Evolutionary conservation across 345 rosid species (phyloP).

Genomic region (rapeseed (Brassica napus)): DNA sequence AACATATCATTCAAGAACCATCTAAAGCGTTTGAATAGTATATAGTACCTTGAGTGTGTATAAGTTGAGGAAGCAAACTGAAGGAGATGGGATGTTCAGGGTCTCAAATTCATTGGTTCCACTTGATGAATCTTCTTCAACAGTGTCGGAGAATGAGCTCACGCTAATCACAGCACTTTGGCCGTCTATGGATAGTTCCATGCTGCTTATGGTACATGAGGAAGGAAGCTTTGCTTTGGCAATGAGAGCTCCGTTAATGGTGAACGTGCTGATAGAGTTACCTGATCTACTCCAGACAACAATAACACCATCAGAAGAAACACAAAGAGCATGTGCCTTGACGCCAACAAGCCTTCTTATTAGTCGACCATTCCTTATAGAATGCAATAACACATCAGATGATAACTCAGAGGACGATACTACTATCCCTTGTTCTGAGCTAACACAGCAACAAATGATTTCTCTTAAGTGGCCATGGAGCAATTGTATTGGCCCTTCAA

Average conservation of each 20-base stretch:
- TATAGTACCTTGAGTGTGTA: constrained; percentile 70
- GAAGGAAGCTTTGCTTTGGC: constrained; percentile 65
- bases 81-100: constrained; percentile 59
- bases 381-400: constrained; percentile 77
- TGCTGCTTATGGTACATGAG: constrained; percentile 67
- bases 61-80: constrained; percentile 79
- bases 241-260: constrained; percentile 68
- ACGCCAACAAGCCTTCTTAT: constrained; percentile 72
- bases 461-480: constrained; percentile 81
- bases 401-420: constrained; percentile 65
- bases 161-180: constrained; percentile 66
- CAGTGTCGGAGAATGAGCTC: constrained; percentile 44
- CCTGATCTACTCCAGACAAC: constrained; percentile 68
- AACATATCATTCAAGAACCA: neutral
- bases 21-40: neutral
- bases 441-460: constrained; percentile 70
- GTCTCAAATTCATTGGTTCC: constrained; percentile 36
- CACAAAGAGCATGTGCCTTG: constrained; percentile 75
- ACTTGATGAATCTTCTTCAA: constrained; percentile 46
- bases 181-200: constrained; percentile 80
- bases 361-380: constrained; percentile 79
- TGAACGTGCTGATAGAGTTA: constrained; percentile 59
- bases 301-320: constrained; percentile 78
- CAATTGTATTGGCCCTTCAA: constrained; percentile 94
- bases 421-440: constrained; percentile 81